Conservation (phyloP, 2,329 filamentous ascomycete genomes). For the Aspergillus ruber region DNA sequence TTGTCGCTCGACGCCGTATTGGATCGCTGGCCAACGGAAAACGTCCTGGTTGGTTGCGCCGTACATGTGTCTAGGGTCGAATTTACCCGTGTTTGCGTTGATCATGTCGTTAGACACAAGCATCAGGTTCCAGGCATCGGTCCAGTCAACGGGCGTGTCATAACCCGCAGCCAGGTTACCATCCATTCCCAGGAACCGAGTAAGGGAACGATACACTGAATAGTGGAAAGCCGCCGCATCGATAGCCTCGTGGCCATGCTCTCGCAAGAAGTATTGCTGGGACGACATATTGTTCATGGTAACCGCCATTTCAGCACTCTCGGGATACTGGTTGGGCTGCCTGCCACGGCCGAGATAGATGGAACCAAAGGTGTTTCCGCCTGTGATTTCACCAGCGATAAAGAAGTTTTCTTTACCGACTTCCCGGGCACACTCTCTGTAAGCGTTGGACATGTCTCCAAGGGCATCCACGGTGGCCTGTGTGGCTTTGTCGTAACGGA, state of each 20-base stretch:
- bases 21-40: slow-evolving; percentile 56
- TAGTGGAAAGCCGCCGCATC: slow-evolving; percentile 60
- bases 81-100: slow-evolving; percentile 55
- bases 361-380: slow-evolving; percentile 55
- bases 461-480: slow-evolving; percentile 58
- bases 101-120: slow-evolving; percentile 54
- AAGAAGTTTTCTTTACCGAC: slow-evolving; percentile 60
- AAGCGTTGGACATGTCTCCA: slow-evolving; percentile 51
- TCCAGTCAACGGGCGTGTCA: slow-evolving; percentile 51
- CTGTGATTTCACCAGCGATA: slow-evolving; percentile 58
- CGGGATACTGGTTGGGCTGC: slow-evolving; percentile 48
- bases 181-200: slow-evolving; percentile 55
- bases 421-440: slow-evolving; percentile 52
- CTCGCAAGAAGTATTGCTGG: slow-evolving; percentile 47
- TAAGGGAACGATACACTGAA: slow-evolving; percentile 57
- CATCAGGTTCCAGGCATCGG: slow-evolving; percentile 51
- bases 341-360: slow-evolving; percentile 59
- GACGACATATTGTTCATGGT: slow-evolving; percentile 40
- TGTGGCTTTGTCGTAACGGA: slow-evolving; percentile 61
- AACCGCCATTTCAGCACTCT: slow-evolving; percentile 45
- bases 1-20: slow-evolving; percentile 52
- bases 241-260: slow-evolving; percentile 47
- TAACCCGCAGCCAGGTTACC: slow-evolving; percentile 50
- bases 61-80: slow-evolving; percentile 60
- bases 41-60: slow-evolving; percentile 62